These are phyloP conservation scores for Pseudozyma tsukubaensis DNA, from an alignment of 1,284 basidiomycete species.

Conservation along the genomic window DNA sequence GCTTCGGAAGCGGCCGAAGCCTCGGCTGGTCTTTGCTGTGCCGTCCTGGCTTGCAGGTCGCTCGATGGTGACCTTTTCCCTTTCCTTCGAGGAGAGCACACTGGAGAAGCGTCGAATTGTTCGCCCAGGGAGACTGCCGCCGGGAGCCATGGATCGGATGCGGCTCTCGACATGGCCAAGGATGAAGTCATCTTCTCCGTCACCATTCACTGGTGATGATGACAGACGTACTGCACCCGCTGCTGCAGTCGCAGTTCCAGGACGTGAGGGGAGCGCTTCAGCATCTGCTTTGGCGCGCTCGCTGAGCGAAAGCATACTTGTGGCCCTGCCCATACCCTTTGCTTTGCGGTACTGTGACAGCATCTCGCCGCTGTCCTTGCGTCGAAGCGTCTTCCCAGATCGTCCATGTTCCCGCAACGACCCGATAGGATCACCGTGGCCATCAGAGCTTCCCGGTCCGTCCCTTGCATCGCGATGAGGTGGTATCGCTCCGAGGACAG, in stretches of 20 bases:
- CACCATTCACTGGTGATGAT: slow-evolving; percentile 7
- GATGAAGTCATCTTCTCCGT: slow-evolving; percentile 36
- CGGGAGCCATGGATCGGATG: slow-evolving; percentile 17
- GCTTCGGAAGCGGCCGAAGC: slow-evolving; percentile 35
- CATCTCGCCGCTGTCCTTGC: slow-evolving; percentile 61
- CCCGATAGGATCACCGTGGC: slow-evolving; percentile 14
- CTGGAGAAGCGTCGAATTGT: slow-evolving; percentile 46
- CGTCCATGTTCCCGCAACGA: slow-evolving; percentile 10
- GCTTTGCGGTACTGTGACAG: slow-evolving; percentile 63
- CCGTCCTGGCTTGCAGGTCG: slow-evolving; percentile 33
- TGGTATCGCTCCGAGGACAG: slow-evolving; percentile 46
- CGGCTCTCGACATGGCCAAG: slow-evolving; percentile 39
- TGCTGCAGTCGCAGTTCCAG: slow-evolving; percentile 11
- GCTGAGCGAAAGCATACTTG: slow-evolving; percentile 48
- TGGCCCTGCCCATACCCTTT: slow-evolving; percentile 46
- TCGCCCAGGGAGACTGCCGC: slow-evolving; percentile 21
- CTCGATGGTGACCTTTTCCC: slow-evolving; percentile 21
- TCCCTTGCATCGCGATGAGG: slow-evolving; percentile 27
- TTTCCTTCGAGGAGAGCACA: slow-evolving; percentile 33
- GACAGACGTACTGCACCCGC: background rate
- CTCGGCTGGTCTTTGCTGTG: slow-evolving; percentile 15
- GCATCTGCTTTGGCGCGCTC: slow-evolving; percentile 42
- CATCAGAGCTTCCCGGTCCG: slow-evolving; percentile 14
- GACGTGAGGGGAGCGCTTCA: slow-evolving; percentile 9
- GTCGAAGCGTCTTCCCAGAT: slow-evolving; percentile 26